Evolutionary conservation across 495 filamentous ascomycete species (phyloP), one percentile per base, ranked within the genome.

Genomic region (Extremus antarcticus): DNA sequence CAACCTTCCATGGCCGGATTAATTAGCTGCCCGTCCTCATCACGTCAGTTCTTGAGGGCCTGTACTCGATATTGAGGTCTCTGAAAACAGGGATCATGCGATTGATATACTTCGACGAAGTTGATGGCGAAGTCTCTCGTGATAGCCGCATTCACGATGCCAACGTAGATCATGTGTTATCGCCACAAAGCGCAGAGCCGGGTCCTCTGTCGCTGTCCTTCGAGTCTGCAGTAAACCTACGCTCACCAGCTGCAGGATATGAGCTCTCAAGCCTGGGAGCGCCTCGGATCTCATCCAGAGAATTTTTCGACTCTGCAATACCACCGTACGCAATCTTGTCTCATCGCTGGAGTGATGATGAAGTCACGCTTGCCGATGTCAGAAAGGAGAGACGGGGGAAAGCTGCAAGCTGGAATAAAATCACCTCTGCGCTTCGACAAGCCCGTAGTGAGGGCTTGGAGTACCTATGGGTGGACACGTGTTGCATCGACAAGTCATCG

Each of bases 241-340:
- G n/a, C n/a, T n/a, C 35, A n/a, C n/a, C n/a, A n/a, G 35, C 35
- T 9, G 35, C 35, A 39, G 35, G 35, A 39, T 9, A 39, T n/a
- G n/a, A 39, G 9, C 9, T 39, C 9, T n/a, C 9, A 9, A 9
- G 9, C n/a, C 35, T 39, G 9, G 9, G n/a, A 9, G 35, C 35
- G 35, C n/a, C 35, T 9, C 9, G n/a, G 9, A 9, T 39, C n/a
- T 9, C n/a, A 9, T 39, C 57, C 21, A 1, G 52, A 19, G 53
- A 60, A 2, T 60, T 60, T 29, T 19, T 47, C 13, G 29, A n/a
- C 35, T 9, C 21, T 20, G 1, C 0, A 1, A 39, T 51, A 15
- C 56, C 57, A 20, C 13, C 11, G 8, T 62, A 62, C 48, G 56
- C 45, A 17, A 62, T 59, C 29, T 39, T 62, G 15, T 55, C 51